Conservation (phyloP, 1,284 basidiomycete genomes). For the Ustilago trichophora region DNA sequence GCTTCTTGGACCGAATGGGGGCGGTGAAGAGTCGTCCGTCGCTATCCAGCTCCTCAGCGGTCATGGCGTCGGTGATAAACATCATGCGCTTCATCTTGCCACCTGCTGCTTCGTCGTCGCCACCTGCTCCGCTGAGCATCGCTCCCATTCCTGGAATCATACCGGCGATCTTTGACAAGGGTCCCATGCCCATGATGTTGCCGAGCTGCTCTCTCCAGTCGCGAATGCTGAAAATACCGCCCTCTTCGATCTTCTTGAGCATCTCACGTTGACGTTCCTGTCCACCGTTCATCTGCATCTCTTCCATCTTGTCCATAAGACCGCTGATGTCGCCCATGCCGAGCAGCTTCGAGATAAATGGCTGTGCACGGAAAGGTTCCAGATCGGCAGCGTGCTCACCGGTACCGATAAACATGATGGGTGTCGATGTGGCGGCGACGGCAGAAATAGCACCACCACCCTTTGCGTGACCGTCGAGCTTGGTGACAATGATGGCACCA, state of each 20-base stretch:
- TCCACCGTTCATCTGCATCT: slow-evolving; percentile 72
- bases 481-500: slow-evolving; percentile 98
- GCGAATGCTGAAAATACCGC: slow-evolving; percentile 89
- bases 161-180: slow-evolving; percentile 94
- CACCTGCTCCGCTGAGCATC: slow-evolving; percentile 72
- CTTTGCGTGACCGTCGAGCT: slow-evolving; percentile 99
- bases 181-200: slow-evolving; percentile 99
- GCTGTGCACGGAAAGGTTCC: slow-evolving; percentile 92
- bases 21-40: slow-evolving; percentile 74
- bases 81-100: slow-evolving; percentile 92
- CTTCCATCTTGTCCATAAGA: slow-evolving; percentile 77
- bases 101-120: slow-evolving; percentile 88
- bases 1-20: slow-evolving; percentile 45
- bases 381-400: slow-evolving; percentile 96
- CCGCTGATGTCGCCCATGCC: slow-evolving; percentile 96
- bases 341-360: slow-evolving; percentile 95
- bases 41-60: slow-evolving; percentile 89
- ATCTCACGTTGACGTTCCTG: slow-evolving; percentile 93
- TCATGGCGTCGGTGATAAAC: slow-evolving; percentile 99
- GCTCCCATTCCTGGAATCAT: slow-evolving; percentile 98
- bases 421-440: slow-evolving; percentile 96
- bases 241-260: slow-evolving; percentile 94
- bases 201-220: slow-evolving; percentile 98
- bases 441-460: slow-evolving; percentile 99
- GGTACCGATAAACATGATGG: slow-evolving; percentile 97